Base-by-base conservation (phyloP, 192 early-diverging fungal species). In the Entomortierella beljakovae region DNA sequence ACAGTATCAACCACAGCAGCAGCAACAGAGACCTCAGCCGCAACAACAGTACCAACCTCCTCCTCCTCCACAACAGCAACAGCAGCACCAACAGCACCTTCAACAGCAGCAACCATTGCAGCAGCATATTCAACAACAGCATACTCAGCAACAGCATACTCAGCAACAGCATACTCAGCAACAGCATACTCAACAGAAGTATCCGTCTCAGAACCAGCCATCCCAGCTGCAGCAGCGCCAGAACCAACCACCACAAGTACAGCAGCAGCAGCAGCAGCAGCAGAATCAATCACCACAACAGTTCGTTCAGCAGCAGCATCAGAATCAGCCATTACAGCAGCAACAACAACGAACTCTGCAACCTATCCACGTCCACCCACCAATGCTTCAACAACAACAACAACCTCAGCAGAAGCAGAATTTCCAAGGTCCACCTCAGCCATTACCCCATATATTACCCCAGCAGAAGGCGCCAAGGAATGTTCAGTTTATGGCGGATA, bases 21-120 rank as follows among this genome's bases (percentile, higher is more conserved):
- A 32, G n/a, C 61, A 53, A 23, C 15, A 5, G 11, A 2, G 15
- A 15, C 34, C 22, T 18, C 62, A 64, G 20, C 42, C 49, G 34
- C 61, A 43, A 31, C 61, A 62, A 48, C 61, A 62, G n/a, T n/a
- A n/a, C n/a, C n/a, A n/a, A n/a, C n/a, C n/a, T 6, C 59, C 26
- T 10, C 43, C 13, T 43, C 59, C 5, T 6, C 59, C 43, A 34
- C 53, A 35, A 23, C 32, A 65, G 11, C 52, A 40, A 50, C 50
- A 64, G 51, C 62, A 54, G 43, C 50, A 37, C 8, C 48, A 37
- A 26, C 62, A 33, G 10, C 31, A n/a, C n/a, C n/a, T 18, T 2
- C 61, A 22, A 5, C 37, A 40, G 6, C 37, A 13, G 37, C 6
- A 6, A 40, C 13, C 37, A 40, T 13, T 40, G 7, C 37, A 40